Conservation (phyloP, 148 eudicot genomes). For the Limonium bicolor region DNA sequence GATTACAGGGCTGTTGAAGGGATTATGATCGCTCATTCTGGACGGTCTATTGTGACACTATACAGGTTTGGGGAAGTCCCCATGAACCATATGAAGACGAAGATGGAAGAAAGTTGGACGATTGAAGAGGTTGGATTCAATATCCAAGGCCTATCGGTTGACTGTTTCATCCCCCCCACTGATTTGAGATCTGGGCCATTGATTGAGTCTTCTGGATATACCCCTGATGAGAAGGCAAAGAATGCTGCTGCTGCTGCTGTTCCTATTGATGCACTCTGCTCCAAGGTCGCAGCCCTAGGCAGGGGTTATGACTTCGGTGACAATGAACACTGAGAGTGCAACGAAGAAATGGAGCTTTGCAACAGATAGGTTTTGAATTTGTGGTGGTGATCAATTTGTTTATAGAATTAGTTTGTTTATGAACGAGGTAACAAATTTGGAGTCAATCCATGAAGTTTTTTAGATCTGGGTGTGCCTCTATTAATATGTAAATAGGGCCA, state of each 20-base stretch:
- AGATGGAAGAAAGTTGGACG: conserved; percentile 71
- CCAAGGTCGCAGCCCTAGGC: too few relatives aligned
- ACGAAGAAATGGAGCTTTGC: too few relatives aligned
- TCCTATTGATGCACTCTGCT: too few relatives aligned
- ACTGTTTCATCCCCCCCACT: conserved; percentile 92
- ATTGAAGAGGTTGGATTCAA: conserved; percentile 73
- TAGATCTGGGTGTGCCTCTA: too few relatives aligned
- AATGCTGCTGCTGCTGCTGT: conserved; percentile 31
- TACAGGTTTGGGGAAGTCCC: conserved; percentile 86
- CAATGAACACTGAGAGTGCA: too few relatives aligned
- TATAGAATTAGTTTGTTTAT: too few relatives aligned
- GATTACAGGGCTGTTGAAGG: conserved; percentile 85
- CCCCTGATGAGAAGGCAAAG: conserved; percentile 45
- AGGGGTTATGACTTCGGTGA: too few relatives aligned
- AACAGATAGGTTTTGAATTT: too few relatives aligned
- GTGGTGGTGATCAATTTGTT: too few relatives aligned
- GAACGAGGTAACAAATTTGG: too few relatives aligned
- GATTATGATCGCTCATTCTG: conserved; percentile 90
- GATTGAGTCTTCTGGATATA: conserved; percentile 44
- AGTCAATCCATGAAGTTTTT: too few relatives aligned
- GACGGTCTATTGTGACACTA: conserved; percentile 83
- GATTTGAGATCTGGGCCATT: conserved; percentile 46
- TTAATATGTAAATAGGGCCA: too few relatives aligned
- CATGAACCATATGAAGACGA: conserved; percentile 63
- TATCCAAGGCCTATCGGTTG: conserved; percentile 65